Conservation (phyloP, 2,329 filamentous ascomycete genomes). For the Talaromyces sp. region DNA sequence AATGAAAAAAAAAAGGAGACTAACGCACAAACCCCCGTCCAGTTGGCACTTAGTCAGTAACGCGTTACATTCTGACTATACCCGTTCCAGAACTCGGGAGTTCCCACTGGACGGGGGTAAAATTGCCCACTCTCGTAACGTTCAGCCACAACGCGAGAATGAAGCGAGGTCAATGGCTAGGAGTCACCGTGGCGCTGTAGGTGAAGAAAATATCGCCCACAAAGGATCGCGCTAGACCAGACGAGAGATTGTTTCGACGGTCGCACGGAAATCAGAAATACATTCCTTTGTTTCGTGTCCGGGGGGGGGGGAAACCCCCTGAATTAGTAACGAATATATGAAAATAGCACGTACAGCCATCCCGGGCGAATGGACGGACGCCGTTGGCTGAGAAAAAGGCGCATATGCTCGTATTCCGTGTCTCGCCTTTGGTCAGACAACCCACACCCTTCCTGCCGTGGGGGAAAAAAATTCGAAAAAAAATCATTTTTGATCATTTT, state of each 20-base stretch:
- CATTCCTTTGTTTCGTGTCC: background rate
- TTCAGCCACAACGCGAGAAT: background rate
- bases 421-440: background rate
- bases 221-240: background rate
- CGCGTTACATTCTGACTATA: too few species aligned
- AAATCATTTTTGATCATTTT: too few species aligned
- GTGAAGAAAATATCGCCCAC: background rate
- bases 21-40: background rate
- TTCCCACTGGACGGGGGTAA: background rate
- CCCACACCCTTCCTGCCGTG: too few species aligned
- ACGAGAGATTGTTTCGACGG: too few species aligned
- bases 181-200: background rate
- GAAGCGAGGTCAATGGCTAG: background rate
- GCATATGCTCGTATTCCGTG: background rate
- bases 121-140: background rate
- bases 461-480: too few species aligned
- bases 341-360: too few species aligned
- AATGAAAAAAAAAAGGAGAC: background rate
- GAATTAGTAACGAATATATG: too few species aligned
- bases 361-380: background rate
- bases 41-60: too few species aligned
- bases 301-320: too few species aligned
- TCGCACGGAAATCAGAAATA: too few species aligned
- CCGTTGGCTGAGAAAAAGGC: background rate
- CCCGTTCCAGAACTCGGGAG: background rate